These are phyloP conservation scores for Mycena polygramma DNA, from an alignment of 768 basidiomycete genomes.

Conservation along the genomic window DNA sequence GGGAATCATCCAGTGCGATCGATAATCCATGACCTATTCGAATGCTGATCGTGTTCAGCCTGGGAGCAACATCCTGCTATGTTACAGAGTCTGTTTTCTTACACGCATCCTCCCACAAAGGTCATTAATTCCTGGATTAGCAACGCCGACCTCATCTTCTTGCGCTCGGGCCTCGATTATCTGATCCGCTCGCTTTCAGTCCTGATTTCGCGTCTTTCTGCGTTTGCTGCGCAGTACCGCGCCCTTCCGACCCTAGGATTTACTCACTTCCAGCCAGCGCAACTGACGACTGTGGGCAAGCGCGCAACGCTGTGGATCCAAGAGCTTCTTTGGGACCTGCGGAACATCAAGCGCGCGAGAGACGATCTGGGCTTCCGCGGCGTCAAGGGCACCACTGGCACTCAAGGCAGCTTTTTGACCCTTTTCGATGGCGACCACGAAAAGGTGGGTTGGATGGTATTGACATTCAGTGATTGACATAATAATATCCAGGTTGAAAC, in stretches of 20 bases:
- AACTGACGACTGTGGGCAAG: slow-evolving; percentile 98
- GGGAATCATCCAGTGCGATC: slow-evolving; percentile 90
- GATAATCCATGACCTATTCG: slow-evolving; percentile 6
- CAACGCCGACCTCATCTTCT: slow-evolving; percentile 98
- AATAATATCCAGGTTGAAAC: slow-evolving; percentile 75
- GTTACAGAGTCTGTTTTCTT: slow-evolving; percentile 89
- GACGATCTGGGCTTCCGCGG: slow-evolving; percentile 97
- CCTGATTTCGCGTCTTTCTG: slow-evolving; percentile 89
- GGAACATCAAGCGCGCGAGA: slow-evolving; percentile 90
- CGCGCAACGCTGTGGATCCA: slow-evolving; percentile 97
- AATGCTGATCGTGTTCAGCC: slow-evolving; percentile 53
- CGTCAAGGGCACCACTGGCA: slow-evolving; percentile 99
- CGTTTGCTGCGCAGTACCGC: slow-evolving; percentile 87
- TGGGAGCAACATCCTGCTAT: slow-evolving; percentile 98
- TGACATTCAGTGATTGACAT: not conserved
- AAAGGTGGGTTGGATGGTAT: slow-evolving; percentile 64
- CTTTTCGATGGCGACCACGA: slow-evolving; percentile 96
- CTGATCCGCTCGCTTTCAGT: slow-evolving; percentile 90
- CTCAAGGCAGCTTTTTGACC: slow-evolving; percentile 95
- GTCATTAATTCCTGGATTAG: slow-evolving; percentile 54
- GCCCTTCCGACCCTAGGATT: slow-evolving; percentile 95
- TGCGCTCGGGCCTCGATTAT: slow-evolving; percentile 87
- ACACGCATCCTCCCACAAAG: not conserved
- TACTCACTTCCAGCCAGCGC: slow-evolving; percentile 99
- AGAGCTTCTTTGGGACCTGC: slow-evolving; percentile 96